Evolutionary conservation across 2,329 filamentous ascomycete species (phyloP).

Genomic region (Beauveria medogensis): DNA sequence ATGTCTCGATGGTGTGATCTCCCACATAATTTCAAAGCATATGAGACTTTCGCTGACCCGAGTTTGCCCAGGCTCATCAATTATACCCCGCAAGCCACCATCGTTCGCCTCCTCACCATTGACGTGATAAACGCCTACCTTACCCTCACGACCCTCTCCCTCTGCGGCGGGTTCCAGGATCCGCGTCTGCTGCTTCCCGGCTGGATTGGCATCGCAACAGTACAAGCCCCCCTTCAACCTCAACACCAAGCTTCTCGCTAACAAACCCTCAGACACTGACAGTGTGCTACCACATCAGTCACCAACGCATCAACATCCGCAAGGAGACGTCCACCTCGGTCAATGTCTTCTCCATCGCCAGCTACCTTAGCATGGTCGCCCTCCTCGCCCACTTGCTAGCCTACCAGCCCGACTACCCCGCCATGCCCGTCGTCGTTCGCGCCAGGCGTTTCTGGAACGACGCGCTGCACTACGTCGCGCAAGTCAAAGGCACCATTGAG

Average conservation of each 20-base stretch:
- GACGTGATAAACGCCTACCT: conserved; percentile 68
- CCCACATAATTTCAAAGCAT: neutral
- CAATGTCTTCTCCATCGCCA: conserved; percentile 67
- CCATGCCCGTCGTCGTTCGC: conserved; percentile 47
- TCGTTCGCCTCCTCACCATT: conserved; percentile 69
- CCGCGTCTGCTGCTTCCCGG: conserved; percentile 64
- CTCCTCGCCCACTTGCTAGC: conserved; percentile 60
- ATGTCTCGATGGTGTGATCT: conserved; percentile 67
- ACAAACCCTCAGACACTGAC: conserved; percentile 51
- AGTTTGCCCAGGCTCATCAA: conserved; percentile 58
- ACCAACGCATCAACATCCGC: conserved; percentile 71
- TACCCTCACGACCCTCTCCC: conserved; percentile 62
- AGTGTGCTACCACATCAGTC: conserved; percentile 66
- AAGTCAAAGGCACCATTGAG: conserved; percentile 24
- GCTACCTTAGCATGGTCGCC: conserved; percentile 66
- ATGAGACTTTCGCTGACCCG: neutral
- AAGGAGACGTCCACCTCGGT: conserved; percentile 74
- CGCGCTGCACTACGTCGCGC: conserved; percentile 20
- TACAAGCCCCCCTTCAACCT: conserved; percentile 28
- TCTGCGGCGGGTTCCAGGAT: conserved; percentile 63
- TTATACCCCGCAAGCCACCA: conserved; percentile 73
- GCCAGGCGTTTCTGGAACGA: conserved; percentile 27
- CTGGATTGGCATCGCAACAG: conserved; percentile 71
- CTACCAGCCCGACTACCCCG: conserved; percentile 51
- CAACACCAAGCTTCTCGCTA: neutral